Conservation (phyloP, 805 yeast species). For the Teunomyces stri region DNA sequence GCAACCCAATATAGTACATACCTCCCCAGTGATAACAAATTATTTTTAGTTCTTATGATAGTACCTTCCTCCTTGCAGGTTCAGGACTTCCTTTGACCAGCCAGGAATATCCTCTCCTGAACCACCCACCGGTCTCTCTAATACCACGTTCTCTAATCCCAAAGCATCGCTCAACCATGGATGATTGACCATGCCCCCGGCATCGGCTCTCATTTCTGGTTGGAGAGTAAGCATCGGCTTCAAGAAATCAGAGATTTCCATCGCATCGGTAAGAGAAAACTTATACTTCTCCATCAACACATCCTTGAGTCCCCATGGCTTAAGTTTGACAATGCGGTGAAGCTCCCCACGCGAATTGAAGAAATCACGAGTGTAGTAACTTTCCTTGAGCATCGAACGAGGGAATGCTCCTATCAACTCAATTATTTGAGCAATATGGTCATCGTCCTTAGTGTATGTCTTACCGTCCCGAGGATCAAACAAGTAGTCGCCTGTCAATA, state of each 20-base stretch:
- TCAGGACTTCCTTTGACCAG: conserved; percentile 63
- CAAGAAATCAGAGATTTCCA: conserved; percentile 71
- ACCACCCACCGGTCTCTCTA: conserved; percentile 75
- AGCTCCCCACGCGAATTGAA: conserved; percentile 70
- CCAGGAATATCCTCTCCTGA: conserved; percentile 90
- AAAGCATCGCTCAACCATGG: conserved; percentile 78
- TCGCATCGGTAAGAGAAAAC: conserved; percentile 64
- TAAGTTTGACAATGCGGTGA: conserved; percentile 74
- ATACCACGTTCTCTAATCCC: conserved; percentile 65
- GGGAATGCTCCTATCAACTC: conserved; percentile 78
- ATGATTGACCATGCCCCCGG: conserved; percentile 91
- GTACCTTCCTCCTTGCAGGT: neutral
- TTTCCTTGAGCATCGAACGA: conserved; percentile 51
- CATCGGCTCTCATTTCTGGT: conserved; percentile 86
- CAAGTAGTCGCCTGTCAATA: conserved; percentile 89
- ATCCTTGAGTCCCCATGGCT: conserved; percentile 83
- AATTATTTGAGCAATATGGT: conserved; percentile 92
- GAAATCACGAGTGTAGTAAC: conserved; percentile 59
- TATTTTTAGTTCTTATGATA: neutral
- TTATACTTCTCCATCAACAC: conserved; percentile 87
- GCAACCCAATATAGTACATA: neutral
- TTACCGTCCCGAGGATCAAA: conserved; percentile 86
- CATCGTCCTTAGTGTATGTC: conserved; percentile 84
- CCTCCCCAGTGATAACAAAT: neutral
- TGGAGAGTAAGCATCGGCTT: conserved; percentile 78